phyloP scores from a whole-genome alignment of 148 eudicot genomes.

The Silene conica region DNA sequence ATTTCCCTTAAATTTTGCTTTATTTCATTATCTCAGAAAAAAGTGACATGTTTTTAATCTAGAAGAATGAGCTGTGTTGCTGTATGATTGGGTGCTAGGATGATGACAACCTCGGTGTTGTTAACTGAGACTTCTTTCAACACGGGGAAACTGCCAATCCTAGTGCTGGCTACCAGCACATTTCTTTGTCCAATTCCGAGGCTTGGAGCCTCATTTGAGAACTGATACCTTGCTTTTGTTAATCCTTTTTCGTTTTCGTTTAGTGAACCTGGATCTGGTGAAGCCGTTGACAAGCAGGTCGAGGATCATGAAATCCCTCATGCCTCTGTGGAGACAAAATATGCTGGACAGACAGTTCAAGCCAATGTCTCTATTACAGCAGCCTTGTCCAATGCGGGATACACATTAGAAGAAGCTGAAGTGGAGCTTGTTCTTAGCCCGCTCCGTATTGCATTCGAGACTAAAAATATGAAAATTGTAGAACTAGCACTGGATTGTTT shows the following conservation, averaged over 20 bases:
- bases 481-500: conserved; percentile 96
- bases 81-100: conserved; percentile 4
- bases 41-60: neutral
- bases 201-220: neutral
- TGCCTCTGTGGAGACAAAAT: conserved; percentile 35
- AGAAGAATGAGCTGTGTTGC: neutral
- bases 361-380: conserved; percentile 44
- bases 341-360: conserved; percentile 30
- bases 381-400: conserved; percentile 74
- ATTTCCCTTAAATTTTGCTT: neutral
- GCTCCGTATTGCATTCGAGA: conserved; percentile 88
- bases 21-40: neutral
- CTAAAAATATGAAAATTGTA: conserved; percentile 69
- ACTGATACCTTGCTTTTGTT: neutral
- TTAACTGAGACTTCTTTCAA: neutral
- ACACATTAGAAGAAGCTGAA: conserved; percentile 73
- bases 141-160: neutral
- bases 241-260: conserved; percentile 14
- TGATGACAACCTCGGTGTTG: neutral
- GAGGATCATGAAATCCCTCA: conserved; percentile 35
- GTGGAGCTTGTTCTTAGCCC: conserved; percentile 86
- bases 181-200: neutral
- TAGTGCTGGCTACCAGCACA: neutral
- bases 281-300: conserved; percentile 36
- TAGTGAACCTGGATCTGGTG: conserved; percentile 43